Conservation (phyloP, 305 asterid species). For the Plantago rigida region DNA sequence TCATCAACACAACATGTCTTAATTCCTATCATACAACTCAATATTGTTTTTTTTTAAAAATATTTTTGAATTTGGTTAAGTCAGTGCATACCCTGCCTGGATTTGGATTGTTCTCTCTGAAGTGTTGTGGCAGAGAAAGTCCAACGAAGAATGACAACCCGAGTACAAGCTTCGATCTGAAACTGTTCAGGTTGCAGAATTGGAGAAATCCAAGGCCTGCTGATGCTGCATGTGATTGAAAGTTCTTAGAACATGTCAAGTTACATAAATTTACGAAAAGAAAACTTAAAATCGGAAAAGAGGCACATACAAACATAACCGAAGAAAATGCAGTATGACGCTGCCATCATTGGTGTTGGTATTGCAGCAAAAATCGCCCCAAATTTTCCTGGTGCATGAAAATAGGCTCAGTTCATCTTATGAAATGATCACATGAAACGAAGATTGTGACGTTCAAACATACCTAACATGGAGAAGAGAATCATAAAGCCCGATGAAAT, state of each 20-base stretch:
- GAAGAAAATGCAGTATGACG: constrained; percentile 61
- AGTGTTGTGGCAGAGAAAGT: constrained; percentile 54
- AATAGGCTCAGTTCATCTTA: no score
- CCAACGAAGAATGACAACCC: constrained; percentile 64
- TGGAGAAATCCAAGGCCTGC: constrained; percentile 72
- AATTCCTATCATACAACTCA: no score
- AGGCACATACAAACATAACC: constrained; percentile 53
- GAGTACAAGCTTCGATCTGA: constrained; percentile 59
- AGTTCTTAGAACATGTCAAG: not conserved
- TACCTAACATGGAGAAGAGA: constrained; percentile 63
- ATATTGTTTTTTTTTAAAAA: no score
- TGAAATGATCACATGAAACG: not conserved
- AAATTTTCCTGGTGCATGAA: constrained; percentile 49
- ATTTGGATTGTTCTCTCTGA: constrained; percentile 36
- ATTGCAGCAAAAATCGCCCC: constrained; percentile 71
- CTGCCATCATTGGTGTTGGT: constrained; percentile 64
- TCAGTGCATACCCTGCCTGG: constrained; percentile 45
- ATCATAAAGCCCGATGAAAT: constrained; percentile 69
- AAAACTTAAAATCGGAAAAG: constrained; percentile 1
- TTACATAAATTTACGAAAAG: not conserved
- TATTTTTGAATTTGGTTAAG: not conserved
- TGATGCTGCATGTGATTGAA: constrained; percentile 40
- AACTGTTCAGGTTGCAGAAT: constrained; percentile 78
- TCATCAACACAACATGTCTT: not conserved
- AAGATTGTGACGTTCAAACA: not conserved